Evolutionary conservation across 2,329 filamentous ascomycete genomes (phyloP), one percentile per base, ranked within the genome.

Genomic region (Phaeosphaeriaceae sp.): DNA sequence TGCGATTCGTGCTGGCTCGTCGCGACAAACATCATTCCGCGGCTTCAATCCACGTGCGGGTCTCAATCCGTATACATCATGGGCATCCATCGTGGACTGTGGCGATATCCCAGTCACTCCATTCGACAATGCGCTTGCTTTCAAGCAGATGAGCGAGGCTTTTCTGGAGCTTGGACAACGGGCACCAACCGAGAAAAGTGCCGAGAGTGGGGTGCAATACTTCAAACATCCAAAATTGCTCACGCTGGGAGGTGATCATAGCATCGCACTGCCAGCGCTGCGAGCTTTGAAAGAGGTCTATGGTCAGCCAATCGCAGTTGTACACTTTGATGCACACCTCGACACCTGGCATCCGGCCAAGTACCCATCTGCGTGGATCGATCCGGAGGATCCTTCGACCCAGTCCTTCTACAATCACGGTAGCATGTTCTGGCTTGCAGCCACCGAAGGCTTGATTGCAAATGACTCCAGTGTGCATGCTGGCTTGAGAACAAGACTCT

Each of bases 371-470:
- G 88, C 89, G 55, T 97, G 93, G 93, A 75, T 84, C 13, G 80
- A 83, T 57, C 67, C 75, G 1, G 71, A 77, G 19, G 78, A 82
- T 54, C 77, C 82, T 7, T 85, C 84, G 2, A 84, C 87, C 59
- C 91, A 92, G 76, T 85, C 87, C 1, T 86, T 89, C 67, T 95
- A 96, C 81, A 97, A 89, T 72, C 93, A 97, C 77, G 93, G 94
- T 4, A 92, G 88, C 66, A 95, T 97, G 89, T 97, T 97, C 83
- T 94, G 92, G 90, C 86, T 94, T 66, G 93, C 93, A 6, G 89
- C 89, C 50, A 88, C 89, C 28, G 93, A 97, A 76, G 92, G 91
- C 0, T 81, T 97, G 24, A 89, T 97, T 58, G 84, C 86, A 60
- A 94, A 94, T 76, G 81, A 83, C 15, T 89, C 86, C 0, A 91